phyloP scores from a whole-genome alignment of 768 basidiomycete genomes.

The Auriscalpium microsporum region DNA sequence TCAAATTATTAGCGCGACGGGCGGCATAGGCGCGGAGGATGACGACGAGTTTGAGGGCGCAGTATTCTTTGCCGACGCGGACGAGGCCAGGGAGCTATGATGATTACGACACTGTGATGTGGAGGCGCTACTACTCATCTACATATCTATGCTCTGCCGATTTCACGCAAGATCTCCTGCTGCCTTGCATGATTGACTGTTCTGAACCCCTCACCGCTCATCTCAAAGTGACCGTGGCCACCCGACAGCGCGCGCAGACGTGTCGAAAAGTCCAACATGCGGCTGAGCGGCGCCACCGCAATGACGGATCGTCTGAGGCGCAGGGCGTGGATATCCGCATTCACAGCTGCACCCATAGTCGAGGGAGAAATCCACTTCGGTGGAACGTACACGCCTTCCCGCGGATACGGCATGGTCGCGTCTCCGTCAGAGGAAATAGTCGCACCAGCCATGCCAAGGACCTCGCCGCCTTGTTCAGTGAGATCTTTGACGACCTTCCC shows the following conservation, averaged over 20 bases:
- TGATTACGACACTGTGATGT: slow-evolving; percentile 6
- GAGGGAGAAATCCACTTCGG: slow-evolving; percentile 73
- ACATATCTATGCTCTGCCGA: slow-evolving; percentile 54
- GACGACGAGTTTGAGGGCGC: slow-evolving; percentile 71
- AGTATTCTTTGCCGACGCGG: slow-evolving; percentile 75
- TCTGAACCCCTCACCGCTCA: slow-evolving; percentile 70
- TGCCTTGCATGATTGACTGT: slow-evolving; percentile 53
- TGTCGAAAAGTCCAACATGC: slow-evolving; percentile 73
- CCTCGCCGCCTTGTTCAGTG: slow-evolving; percentile 76
- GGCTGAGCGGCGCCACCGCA: slow-evolving; percentile 70
- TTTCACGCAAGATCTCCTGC: slow-evolving; percentile 67
- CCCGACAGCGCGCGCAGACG: slow-evolving; percentile 74
- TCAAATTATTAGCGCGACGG: slow-evolving; percentile 54
- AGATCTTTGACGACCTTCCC: slow-evolving; percentile 79
- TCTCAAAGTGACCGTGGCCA: slow-evolving; percentile 76
- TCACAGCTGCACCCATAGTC: slow-evolving; percentile 21
- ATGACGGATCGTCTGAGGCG: slow-evolving; percentile 55
- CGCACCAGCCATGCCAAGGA: slow-evolving; percentile 52
- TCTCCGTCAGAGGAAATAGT: slow-evolving; percentile 31
- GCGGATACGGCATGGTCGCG: slow-evolving; percentile 33
- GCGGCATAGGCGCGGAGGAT: slow-evolving; percentile 55
- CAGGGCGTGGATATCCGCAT: slow-evolving; percentile 18
- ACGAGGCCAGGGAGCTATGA: slow-evolving; percentile 58
- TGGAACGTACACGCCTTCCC: slow-evolving; percentile 68
- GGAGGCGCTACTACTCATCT: background rate